These are phyloP conservation scores for Hygrophoropsis aurantiaca DNA, from an alignment of 768 basidiomycete species.

Conservation along the genomic window DNA sequence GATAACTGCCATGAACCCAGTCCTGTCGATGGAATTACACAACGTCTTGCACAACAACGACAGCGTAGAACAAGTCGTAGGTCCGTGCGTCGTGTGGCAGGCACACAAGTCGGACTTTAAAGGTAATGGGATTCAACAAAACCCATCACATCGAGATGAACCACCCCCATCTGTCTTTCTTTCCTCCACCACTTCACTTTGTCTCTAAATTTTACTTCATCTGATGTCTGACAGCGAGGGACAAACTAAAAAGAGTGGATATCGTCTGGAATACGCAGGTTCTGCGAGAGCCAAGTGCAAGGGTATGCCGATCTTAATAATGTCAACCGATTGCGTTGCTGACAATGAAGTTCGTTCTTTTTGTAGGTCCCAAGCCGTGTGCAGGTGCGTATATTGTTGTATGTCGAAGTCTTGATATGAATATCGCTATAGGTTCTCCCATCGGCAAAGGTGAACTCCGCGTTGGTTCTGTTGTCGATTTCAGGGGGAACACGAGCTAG, in stretches of 20 bases:
- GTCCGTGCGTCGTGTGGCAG: slow-evolving; percentile 35
- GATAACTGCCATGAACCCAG: slow-evolving; percentile 11
- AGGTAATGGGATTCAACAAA: slow-evolving; percentile 38
- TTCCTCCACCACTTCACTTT: slow-evolving; percentile 23
- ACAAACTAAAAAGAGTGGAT: slow-evolving; percentile 44
- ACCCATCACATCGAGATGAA: slow-evolving; percentile 39
- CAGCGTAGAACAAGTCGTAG: slow-evolving; percentile 24
- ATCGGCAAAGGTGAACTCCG: slow-evolving; percentile 75
- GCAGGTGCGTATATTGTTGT: slow-evolving; percentile 42
- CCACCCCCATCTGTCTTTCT: slow-evolving; percentile 30
- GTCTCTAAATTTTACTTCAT: slow-evolving; percentile 16
- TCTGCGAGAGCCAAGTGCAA: slow-evolving; percentile 76
- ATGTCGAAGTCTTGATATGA: slow-evolving; percentile 4
- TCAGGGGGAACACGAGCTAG: slow-evolving; percentile 70
- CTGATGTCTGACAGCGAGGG: slow-evolving; percentile 37
- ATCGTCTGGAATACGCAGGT: slow-evolving; percentile 76
- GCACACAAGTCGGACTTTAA: slow-evolving; percentile 35
- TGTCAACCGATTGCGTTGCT: slow-evolving; percentile 12
- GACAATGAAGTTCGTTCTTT: slow-evolving; percentile 23
- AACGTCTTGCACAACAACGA: slow-evolving; percentile 18
- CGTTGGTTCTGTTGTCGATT: slow-evolving; percentile 72
- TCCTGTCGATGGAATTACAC: slow-evolving; percentile 8
- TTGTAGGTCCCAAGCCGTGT: slow-evolving; percentile 76
- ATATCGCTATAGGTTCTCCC: slow-evolving; percentile 50
- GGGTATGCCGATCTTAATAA: slow-evolving; percentile 43